These are phyloP conservation scores for Zygoascus hellenicus DNA, from an alignment of 1,139 yeast species.

Conservation along the genomic window DNA sequence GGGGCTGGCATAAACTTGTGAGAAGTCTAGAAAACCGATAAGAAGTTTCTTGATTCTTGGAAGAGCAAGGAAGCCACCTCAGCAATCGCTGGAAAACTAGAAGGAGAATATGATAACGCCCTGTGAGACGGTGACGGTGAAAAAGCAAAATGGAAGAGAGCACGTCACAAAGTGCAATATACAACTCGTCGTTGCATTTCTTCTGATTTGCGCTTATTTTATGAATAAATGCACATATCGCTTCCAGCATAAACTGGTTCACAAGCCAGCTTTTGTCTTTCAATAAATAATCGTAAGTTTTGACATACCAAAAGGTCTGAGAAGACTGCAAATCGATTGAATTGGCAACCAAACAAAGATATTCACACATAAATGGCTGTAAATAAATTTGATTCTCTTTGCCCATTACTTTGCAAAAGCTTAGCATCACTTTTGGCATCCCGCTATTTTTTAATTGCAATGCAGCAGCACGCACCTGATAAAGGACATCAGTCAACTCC, in stretches of 20 bases:
- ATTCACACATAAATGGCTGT: not conserved
- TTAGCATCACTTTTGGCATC: conserved; percentile 8
- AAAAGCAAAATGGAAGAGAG: conserved; percentile 44
- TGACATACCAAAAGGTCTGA: conserved; percentile 8
- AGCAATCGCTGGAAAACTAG: conserved; percentile 46
- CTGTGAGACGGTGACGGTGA: conserved; percentile 64
- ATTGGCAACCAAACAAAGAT: not conserved
- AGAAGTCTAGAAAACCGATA: conserved; percentile 52
- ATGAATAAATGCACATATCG: conserved; percentile 37
- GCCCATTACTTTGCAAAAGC: conserved; percentile 10
- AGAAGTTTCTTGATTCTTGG: conserved; percentile 30
- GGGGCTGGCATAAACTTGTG: conserved; percentile 70
- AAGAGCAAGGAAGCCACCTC: conserved; percentile 13
- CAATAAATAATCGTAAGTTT: conserved; percentile 38
- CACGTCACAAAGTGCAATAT: conserved; percentile 16
- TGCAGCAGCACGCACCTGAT: conserved; percentile 1
- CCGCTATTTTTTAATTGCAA: not conserved
- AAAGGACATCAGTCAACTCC: not conserved
- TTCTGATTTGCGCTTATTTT: not conserved
- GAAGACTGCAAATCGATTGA: not conserved
- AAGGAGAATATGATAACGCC: conserved; percentile 65
- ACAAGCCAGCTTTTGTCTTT: conserved; percentile 53
- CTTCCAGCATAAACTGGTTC: conserved; percentile 64
- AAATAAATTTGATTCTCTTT: conserved; percentile 9
- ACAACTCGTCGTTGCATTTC: conserved; percentile 11